Evolutionary conservation across 306 rosid genomes (phyloP).

Genomic region (Sechiopsis laciniata): DNA sequence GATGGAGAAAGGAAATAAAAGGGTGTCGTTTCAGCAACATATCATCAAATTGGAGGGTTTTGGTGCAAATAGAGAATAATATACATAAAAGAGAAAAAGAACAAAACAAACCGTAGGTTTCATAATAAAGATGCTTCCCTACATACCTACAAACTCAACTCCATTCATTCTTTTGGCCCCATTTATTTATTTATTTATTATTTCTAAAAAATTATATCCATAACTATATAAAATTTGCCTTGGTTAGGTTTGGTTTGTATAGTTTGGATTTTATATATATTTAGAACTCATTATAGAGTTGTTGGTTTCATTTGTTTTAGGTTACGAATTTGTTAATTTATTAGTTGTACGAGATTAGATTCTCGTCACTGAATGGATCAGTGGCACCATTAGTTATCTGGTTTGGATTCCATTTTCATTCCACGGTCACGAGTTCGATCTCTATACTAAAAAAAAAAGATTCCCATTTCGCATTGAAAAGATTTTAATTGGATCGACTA

Average conservation of each 20-base stretch:
- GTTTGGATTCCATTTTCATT: too few species aligned
- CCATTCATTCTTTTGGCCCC: background rate
- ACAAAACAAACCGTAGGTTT: background rate
- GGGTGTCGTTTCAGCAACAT: background rate
- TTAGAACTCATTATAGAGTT: background rate
- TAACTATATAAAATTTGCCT: background rate
- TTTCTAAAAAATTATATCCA: background rate
- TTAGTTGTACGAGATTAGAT: background rate
- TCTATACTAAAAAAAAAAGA: too few species aligned
- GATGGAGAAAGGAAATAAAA: background rate
- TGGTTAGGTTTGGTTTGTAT: background rate
- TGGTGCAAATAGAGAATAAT: background rate
- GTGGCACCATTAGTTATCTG: too few species aligned
- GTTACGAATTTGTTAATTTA: background rate
- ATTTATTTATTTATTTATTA: background rate
- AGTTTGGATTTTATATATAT: background rate
- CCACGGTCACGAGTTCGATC: too few species aligned
- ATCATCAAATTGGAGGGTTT: background rate
- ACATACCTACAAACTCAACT: background rate
- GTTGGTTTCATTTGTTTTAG: background rate
- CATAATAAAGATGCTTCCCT: slow-evolving; percentile 5
- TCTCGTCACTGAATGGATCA: too few species aligned
- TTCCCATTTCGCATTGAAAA: too few species aligned
- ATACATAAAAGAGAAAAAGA: background rate
- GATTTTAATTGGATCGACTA: background rate